These are phyloP conservation scores for Erythrophleum fordii DNA, from an alignment of 306 rosid species.

Conservation along the genomic window DNA sequence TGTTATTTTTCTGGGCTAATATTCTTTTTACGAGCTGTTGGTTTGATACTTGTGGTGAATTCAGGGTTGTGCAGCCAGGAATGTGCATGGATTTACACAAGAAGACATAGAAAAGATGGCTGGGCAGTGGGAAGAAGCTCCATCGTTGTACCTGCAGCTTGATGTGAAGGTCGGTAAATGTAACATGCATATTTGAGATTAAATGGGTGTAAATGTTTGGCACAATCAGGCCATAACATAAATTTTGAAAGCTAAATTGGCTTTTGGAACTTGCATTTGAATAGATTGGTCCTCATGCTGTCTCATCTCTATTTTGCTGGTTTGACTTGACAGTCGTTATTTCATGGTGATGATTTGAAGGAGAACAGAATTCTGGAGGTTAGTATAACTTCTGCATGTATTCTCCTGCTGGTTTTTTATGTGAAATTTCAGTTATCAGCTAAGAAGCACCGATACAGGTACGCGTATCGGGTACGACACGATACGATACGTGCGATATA, in stretches of 20 bases:
- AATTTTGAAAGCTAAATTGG: neutral
- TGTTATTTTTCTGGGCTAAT: constrained; percentile 17
- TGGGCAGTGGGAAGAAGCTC: constrained; percentile 89
- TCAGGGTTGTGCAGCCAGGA: constrained; percentile 98
- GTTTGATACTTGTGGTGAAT: constrained; percentile 40
- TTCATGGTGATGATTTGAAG: constrained; percentile 84
- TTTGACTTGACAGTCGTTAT: constrained; percentile 68
- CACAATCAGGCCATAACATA: constrained; percentile 7
- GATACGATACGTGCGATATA: no score
- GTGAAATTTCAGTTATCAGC: constrained; percentile 15
- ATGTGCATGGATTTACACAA: constrained; percentile 82
- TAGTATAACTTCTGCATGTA: constrained; percentile 36
- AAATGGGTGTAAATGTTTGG: constrained; percentile 26
- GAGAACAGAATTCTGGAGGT: constrained; percentile 92
- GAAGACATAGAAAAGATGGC: constrained; percentile 85
- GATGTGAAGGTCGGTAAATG: constrained; percentile 65
- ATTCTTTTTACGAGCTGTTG: constrained; percentile 16
- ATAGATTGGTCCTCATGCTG: constrained; percentile 38
- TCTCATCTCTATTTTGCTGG: constrained; percentile 44
- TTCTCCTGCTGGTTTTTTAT: constrained; percentile 12
- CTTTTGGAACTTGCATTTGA: constrained; percentile 10
- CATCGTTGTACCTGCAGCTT: constrained; percentile 79
- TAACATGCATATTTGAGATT: constrained; percentile 17
- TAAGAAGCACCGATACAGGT: no score
- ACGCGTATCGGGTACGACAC: no score